Conservation (phyloP, 306 rosid species). For the Hylodesmum podocarpum region DNA sequence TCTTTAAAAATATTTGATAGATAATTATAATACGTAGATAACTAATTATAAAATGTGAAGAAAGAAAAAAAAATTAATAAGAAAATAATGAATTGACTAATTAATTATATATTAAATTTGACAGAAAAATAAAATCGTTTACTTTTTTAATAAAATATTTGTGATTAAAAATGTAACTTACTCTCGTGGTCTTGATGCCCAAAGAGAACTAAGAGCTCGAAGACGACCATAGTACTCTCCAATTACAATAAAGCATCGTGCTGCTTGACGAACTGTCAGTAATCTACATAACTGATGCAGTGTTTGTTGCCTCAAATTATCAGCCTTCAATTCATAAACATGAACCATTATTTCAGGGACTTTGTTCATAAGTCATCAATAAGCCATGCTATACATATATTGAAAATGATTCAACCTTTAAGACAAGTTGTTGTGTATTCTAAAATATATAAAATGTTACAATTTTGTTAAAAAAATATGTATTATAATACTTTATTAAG, state of each 20-base stretch:
- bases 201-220: conserved; percentile 86
- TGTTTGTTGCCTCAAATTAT: conserved; percentile 89
- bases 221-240: conserved; percentile 81
- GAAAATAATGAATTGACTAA: too few species aligned
- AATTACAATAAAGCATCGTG: conserved; percentile 67
- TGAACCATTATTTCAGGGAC: not conserved
- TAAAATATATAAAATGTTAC: too few species aligned
- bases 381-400: not conserved
- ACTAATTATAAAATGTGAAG: too few species aligned
- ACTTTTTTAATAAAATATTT: too few species aligned
- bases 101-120: too few species aligned
- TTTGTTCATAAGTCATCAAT: not conserved
- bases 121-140: too few species aligned
- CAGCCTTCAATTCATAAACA: conserved; percentile 57
- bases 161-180: too few species aligned
- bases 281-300: conserved; percentile 76
- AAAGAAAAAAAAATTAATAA: too few species aligned
- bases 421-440: not conserved
- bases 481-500: not conserved
- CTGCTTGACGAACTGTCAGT: conserved; percentile 81
- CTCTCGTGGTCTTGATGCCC: conserved; percentile 89
- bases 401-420: not conserved
- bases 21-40: too few species aligned
- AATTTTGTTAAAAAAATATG: too few species aligned
- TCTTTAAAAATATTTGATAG: too few species aligned